Base-by-base conservation (phyloP, 345 rosid genomes). In the Salix dunnii region DNA sequence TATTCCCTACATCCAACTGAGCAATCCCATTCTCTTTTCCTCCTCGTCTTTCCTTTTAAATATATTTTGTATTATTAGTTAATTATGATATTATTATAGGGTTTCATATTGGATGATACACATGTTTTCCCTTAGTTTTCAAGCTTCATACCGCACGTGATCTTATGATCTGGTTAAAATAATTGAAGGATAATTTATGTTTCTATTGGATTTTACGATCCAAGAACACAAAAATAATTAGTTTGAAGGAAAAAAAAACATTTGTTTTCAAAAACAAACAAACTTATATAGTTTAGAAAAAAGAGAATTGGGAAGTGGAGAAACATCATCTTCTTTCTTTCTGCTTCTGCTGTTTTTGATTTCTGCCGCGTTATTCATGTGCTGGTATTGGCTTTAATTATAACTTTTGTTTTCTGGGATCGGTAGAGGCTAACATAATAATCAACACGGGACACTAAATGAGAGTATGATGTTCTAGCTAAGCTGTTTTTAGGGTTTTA, bases 1-100 rank as follows among this genome's bases (percentile, higher is more conserved):
- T 89, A 90, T 89, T 90, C 91, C 90, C 88, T 81, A 86, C 91
- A 82, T 79, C 46, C 31, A 42, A 20, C 83, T 75, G 71, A 49
- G 70, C 58, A 13, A 42, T 2, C 72, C 49, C 12, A 76, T 33
- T 33, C 28, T 36, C 36, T 20, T 14, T 35, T 18, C 43, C 28
- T 53, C 72, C 35, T n/a, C 28, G 0, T 10, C 36, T 63, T 31
- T 70, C 27, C 61, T 48, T 48, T 28, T n/a, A 31, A 31, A 21
- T 42, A 4, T n/a, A 10, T 67, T 27, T 17, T 18, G 2, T 49
- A 49, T 16, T 48, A 13, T 48, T 48, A 3, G 1, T 48, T 48
- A 4, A 73, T 73, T 14, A 49, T 3, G 25, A 10, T 7, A 33
- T 38, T 38, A 40, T 12, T 31, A 49, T 20, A 35, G 30, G 40